Base-by-base conservation (phyloP, 345 rosid genomes). In the Sapria himalayana region DNA sequence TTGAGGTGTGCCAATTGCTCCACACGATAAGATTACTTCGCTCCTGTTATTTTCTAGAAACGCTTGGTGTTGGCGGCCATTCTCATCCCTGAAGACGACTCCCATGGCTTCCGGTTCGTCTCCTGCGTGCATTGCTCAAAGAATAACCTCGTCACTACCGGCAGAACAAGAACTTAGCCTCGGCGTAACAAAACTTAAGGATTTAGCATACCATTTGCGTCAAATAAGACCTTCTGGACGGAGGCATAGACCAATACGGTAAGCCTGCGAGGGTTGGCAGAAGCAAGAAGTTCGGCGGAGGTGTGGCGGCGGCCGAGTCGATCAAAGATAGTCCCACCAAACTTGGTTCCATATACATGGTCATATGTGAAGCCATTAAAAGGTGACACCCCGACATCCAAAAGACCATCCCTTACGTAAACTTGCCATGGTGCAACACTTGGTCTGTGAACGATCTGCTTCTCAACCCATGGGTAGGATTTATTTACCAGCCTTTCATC, bases 1-100 rank as follows among this genome's bases (percentile, higher is more conserved):
- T 33, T 89, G 99, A 21, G 99, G 99, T 21, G 79, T 69, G 14
- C 85, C 95, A 8, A 89, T 73, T 8, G 99, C 99, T 25, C 99
- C 99, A 39, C 70, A 54, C 0, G 95, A 84, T 49, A 84, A 33
- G 36, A 91, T 69, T 16, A 84, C 61, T 66, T 91, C 95, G 52
- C 99, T 80, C 32, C 50, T 69, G 17, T 46, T 57, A 20, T 65
- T 52, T 31, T 58, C 42, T 0, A 82, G 73, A 33, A 72, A 50
- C 22, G 81, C 99, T 32, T 58, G 76, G 33, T 77, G 99, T 15
- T 45, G 59, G 13, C 61, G 66, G 19, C 93, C 95, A 2, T 73
- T 76, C 61, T 89, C 98, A 36, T 89, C 98, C 24, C 69, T 76
- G 54, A 89, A 82, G 19, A 76, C 12, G 13, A 77, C 93, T 44